Conservation (phyloP, 768 basidiomycete genomes). For the Lentinula raphanica region DNA sequence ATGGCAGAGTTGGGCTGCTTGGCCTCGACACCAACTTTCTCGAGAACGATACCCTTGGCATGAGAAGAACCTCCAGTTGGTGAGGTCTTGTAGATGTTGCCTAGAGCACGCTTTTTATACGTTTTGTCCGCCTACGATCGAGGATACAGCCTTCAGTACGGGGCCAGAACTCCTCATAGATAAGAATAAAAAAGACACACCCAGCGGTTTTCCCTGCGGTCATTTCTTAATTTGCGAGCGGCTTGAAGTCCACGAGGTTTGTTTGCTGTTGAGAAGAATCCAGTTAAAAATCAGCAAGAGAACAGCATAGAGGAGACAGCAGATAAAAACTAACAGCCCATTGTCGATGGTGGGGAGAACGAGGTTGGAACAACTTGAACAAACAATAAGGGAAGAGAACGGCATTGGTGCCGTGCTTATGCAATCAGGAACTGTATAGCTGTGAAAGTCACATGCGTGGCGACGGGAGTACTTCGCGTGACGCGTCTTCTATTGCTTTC, state of each 20-base stretch:
- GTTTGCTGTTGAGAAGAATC: constrained; percentile 56
- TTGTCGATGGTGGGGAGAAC: constrained; percentile 1
- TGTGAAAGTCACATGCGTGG: not conserved
- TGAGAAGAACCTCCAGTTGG: constrained; percentile 99
- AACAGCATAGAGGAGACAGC: not conserved
- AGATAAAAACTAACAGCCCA: constrained; percentile 3
- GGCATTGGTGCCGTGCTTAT: not conserved
- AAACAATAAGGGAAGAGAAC: not conserved
- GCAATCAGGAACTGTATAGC: not conserved
- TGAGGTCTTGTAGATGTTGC: constrained; percentile 99
- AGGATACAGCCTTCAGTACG: constrained; percentile 11
- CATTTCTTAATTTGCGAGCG: constrained; percentile 94
- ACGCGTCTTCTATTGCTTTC: not conserved
- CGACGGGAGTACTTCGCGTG: not conserved
- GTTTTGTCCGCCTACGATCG: constrained; percentile 82
- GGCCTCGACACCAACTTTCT: constrained; percentile 99
- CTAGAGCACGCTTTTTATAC: constrained; percentile 99
- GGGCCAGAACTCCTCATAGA: not conserved
- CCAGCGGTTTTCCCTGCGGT: constrained; percentile 96
- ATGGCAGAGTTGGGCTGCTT: constrained; percentile 99
- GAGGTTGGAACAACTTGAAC: not conserved
- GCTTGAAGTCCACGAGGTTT: constrained; percentile 99
- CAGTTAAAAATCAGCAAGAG: constrained; percentile 2
- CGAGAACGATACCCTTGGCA: constrained; percentile 99
- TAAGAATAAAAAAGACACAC: constrained; percentile 42